phyloP scores from a whole-genome alignment of 2,329 filamentous ascomycete species.

The Fusarium virguliforme region DNA sequence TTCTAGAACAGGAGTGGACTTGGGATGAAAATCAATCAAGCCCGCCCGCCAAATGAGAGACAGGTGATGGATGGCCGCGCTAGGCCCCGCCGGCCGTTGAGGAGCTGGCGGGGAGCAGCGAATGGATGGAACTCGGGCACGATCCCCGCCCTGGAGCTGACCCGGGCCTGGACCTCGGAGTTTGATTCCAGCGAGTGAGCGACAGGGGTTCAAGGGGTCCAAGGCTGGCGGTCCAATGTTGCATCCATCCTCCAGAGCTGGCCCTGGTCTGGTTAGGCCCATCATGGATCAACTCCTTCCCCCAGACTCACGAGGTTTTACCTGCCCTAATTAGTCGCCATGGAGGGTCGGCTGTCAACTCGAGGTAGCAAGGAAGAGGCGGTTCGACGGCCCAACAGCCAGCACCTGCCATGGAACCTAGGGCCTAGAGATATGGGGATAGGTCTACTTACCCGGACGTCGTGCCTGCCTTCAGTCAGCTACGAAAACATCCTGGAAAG shows the following conservation, averaged over 20 bases:
- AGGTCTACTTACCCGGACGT: background rate
- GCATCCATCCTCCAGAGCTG: slow-evolving; percentile 12
- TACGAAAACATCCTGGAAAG: background rate
- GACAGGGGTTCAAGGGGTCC: slow-evolving; percentile 43
- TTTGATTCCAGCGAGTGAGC: slow-evolving; percentile 31
- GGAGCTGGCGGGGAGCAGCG: slow-evolving; percentile 18
- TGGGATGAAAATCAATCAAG: slow-evolving; percentile 11
- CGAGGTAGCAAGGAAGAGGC: slow-evolving; percentile 7
- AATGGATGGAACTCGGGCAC: background rate
- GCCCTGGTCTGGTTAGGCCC: slow-evolving; percentile 25
- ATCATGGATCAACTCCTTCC: slow-evolving; percentile 13
- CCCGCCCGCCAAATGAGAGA: slow-evolving; percentile 29
- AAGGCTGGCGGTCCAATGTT: slow-evolving; percentile 13
- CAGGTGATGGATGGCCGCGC: slow-evolving; percentile 20
- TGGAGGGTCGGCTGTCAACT: slow-evolving; percentile 30
- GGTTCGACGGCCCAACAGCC: slow-evolving; percentile 30
- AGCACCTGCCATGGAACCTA: background rate
- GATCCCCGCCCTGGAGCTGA: slow-evolving; percentile 13
- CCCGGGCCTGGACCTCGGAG: slow-evolving; percentile 17
- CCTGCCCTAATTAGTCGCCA: slow-evolving; percentile 15
- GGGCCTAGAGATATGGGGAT: background rate
- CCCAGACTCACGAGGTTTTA: slow-evolving; percentile 32
- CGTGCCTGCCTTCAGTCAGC: background rate
- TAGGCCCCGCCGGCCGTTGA: slow-evolving; percentile 32
- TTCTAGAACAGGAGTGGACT: slow-evolving; percentile 23